These are phyloP conservation scores for Populus hybrid DNA, from an alignment of 441 rosid species.

Conservation along the genomic window DNA sequence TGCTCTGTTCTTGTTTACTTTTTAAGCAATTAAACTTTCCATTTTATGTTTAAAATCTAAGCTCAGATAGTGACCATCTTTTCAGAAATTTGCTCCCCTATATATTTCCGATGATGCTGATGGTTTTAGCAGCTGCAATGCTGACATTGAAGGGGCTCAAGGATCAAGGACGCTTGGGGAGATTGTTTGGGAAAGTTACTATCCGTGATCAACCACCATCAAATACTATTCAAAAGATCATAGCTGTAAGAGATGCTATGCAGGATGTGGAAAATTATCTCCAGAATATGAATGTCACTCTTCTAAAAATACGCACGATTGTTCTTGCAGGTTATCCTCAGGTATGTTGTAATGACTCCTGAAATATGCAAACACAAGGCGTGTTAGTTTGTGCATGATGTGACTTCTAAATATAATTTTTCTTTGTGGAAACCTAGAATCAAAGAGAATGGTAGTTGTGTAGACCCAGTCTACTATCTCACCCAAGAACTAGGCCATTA, in stretches of 20 bases:
- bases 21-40: neutral
- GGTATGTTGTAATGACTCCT: conserved; percentile 41
- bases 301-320: conserved; percentile 74
- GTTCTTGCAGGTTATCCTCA: conserved; percentile 91
- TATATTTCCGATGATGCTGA: conserved; percentile 61
- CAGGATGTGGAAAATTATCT: conserved; percentile 75
- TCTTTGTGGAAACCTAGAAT: neutral
- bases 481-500: neutral
- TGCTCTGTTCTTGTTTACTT: neutral
- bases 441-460: neutral
- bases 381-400: neutral
- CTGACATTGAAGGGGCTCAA: conserved; percentile 87
- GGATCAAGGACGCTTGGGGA: conserved; percentile 94
- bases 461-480: neutral
- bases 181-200: conserved; percentile 79
- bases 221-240: conserved; percentile 89
- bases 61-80: conserved; percentile 12
- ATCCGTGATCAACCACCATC: conserved; percentile 97
- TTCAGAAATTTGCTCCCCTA: conserved; percentile 75
- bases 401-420: neutral
- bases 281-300: conserved; percentile 83
- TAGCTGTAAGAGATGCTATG: conserved; percentile 93
- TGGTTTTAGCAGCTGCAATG: conserved; percentile 73
- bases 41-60: conserved; percentile 8
- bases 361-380: neutral